Evolutionary conservation across 78 protist species (phyloP).

Genomic region (Guillardia theta): DNA sequence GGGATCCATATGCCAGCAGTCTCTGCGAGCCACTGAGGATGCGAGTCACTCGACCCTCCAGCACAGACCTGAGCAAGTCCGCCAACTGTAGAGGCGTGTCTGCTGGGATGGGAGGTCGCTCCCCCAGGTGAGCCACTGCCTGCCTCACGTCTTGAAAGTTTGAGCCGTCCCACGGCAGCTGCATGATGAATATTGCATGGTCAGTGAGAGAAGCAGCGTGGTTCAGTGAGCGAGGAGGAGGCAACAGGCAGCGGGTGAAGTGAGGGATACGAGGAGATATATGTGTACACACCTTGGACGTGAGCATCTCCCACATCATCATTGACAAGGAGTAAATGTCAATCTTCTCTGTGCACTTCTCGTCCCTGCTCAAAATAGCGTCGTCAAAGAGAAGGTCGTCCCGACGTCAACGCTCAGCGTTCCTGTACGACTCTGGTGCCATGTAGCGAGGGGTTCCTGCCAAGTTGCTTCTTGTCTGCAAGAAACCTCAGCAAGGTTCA

Average conservation of each 20-base stretch:
- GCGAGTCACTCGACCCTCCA: neutral
- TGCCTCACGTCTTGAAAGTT: conserved; percentile 25
- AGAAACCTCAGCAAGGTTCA: neutral
- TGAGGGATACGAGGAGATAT: no score
- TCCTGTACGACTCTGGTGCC: neutral
- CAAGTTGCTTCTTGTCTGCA: neutral
- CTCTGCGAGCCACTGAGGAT: no score
- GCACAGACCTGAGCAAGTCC: neutral
- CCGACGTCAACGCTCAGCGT: no score
- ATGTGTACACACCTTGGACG: no score
- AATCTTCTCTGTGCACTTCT: neutral
- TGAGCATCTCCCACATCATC: neutral
- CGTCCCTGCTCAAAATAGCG: no score
- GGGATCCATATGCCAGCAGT: neutral
- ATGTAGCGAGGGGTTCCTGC: conserved; percentile 9
- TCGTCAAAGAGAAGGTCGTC: no score
- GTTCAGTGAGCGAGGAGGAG: no score
- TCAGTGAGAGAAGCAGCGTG: no score
- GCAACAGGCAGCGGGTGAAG: no score
- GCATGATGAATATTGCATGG: no score
- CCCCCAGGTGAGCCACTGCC: neutral
- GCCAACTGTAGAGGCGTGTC: neutral
- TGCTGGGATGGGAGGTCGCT: conserved; percentile 7
- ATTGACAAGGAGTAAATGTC: neutral
- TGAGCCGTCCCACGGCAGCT: conserved; percentile 30